Base-by-base conservation (phyloP, 352 stramenopile genomes). In the Pythium grandisporangium region DNA sequence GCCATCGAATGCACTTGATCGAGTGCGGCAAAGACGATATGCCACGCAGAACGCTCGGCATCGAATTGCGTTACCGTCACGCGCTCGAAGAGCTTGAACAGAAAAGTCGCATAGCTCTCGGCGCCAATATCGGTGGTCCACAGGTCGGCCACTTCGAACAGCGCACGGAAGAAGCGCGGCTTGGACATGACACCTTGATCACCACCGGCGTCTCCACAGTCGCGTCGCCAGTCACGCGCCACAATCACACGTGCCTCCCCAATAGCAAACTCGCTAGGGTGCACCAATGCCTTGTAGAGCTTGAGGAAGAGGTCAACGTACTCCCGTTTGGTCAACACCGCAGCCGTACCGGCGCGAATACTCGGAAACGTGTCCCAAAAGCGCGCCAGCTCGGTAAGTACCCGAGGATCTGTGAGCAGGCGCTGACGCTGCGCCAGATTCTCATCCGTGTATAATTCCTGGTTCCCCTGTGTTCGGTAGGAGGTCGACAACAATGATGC, bases 141-240 rank as follows among this genome's bases (percentile, higher is more conserved):
- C 13, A 90, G 82, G 43, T 90, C 76, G n/a, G 70, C 73, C 53
- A 87, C 76, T 75, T 90, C 76, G 37, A 90, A 90, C 17, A 87
- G 63, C 37, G 76, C 45, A 4, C 63, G 56, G 32, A 74, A 65
- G 44, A 90, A 90, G 20, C 79, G 53, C 6, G 50, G 6, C 25
- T 77, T 81, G 16, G 53, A 68, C 76, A 90, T 87, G 19, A 25
- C 35, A 30, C 30, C 58, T 24, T 78, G 54, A 1, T 42, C 47
- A n/a, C n/a, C n/a, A n/a, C n/a, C n/a, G n/a, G n/a, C n/a, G 17
- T 53, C 55, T 6, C 71, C 70, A 1, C 71, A 60, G 42, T 90
- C 73, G 1, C 63, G 58, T 7, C 63, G 55, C 76, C 76, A 90
- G 54, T 90, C 76, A 27, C 79, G 79, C 47, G 84, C 76, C 23